Evolutionary conservation across 768 basidiomycete genomes (phyloP), one percentile per base, ranked within the genome.

Genomic region (Lactifluus echinatus): DNA sequence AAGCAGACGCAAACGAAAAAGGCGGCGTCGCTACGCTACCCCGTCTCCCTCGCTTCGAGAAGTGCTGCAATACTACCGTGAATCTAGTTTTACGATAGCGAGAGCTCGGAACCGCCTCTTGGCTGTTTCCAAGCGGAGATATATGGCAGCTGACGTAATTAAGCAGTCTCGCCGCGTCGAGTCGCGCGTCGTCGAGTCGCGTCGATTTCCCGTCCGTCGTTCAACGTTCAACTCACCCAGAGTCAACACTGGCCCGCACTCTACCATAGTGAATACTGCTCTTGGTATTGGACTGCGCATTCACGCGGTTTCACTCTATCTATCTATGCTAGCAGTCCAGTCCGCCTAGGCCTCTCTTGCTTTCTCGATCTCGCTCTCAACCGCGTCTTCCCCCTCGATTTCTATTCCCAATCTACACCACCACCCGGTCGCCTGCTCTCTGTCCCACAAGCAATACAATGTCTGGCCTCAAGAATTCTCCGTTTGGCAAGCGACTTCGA

Each of bases 381-480:
- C 57, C 46, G 42, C 14, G 14, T 45, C 50, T 17, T 31, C 34
- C 23, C 19, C 54, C 49, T 57, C 40, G 57, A 57, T 60, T 54
- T 63, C 58, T 61, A 63, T 50, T 62, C 55, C 56, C 61, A 56
- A 43, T 63, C 61, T 57, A 62, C 53, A 45, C 49, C 55, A 31
- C 37, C n/a, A n/a, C n/a, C n/a, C n/a, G n/a, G n/a, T 58, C 45
- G 14, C 60, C 44, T 31, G 5, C 53, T 61, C 29, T 24, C 39
- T 51, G 50, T 54, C 56, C 59, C 43, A 36, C 29, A n/a, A n/a
- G n/a, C n/a, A n/a, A n/a, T n/a, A 37, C 56, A 57, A 88, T 88
- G 86, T 83, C 86, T 56, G 80, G 81, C 54, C 78, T 89, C 72
- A 87, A 86, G 75, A 89, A 89, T 71, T 89, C 88, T 66, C 85